Percentiles rank a stretch among this genome's conserved stretches.
Conservation (phyloP, 2,329 filamentous ascomycete genomes). For the Penicillium capsulatum region DNA sequence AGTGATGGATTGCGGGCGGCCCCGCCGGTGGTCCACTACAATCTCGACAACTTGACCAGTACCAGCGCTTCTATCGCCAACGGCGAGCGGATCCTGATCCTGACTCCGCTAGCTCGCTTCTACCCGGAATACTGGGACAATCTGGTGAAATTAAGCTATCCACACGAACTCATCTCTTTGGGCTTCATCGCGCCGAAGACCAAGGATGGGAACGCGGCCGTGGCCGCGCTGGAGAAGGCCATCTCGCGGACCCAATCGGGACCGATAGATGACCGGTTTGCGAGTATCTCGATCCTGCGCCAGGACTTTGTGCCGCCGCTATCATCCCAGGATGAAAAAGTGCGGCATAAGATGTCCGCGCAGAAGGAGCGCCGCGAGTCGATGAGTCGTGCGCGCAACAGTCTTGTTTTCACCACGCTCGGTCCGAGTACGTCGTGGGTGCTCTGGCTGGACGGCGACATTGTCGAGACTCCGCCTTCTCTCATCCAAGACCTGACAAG, state of each 20-base stretch:
- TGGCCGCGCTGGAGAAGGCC: constrained; percentile 73
- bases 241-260: constrained; percentile 83
- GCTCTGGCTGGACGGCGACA: constrained; percentile 89
- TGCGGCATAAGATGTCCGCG: constrained; percentile 86
- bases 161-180: constrained; percentile 88
- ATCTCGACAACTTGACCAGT: constrained; percentile 91
- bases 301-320: constrained; percentile 90
- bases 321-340: constrained; percentile 73
- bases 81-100: constrained; percentile 78
- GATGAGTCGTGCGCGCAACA: constrained; percentile 93
- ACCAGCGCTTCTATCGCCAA: constrained; percentile 71
- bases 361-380: constrained; percentile 81
- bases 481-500: constrained; percentile 87
- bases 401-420: constrained; percentile 88
- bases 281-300: constrained; percentile 86
- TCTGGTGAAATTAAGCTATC: constrained; percentile 74
- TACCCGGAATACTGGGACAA: constrained; percentile 97
- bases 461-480: constrained; percentile 77
- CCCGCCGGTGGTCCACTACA: constrained; percentile 85
- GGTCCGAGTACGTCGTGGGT: constrained; percentile 93
- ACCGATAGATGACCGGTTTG: constrained; percentile 75
- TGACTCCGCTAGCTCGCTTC: constrained; percentile 90
- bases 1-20: constrained; percentile 54
- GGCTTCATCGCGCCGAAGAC: constrained; percentile 96
- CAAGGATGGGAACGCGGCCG: constrained; percentile 84